Evolutionary conservation across 2,329 filamentous ascomycete species (phyloP).

Genomic region (Ceratocystis eucalypticola): DNA sequence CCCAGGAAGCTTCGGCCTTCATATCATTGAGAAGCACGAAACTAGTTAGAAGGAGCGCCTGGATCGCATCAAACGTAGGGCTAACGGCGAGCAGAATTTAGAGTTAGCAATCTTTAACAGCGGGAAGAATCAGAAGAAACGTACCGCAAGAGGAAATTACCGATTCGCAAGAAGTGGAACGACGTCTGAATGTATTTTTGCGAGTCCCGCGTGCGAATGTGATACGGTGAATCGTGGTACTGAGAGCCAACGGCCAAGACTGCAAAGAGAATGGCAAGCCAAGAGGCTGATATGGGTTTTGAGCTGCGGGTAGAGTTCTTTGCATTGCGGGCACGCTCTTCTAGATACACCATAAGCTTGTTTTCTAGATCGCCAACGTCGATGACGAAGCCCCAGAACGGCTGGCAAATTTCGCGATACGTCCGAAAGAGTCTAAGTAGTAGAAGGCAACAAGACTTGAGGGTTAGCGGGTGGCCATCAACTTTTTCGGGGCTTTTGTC

Average conservation of each 20-base stretch:
- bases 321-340: slow-evolving; percentile 46
- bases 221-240: slow-evolving; percentile 51
- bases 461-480: slow-evolving; percentile 7
- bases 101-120: neutral
- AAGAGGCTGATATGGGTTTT: slow-evolving; percentile 46
- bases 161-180: slow-evolving; percentile 50
- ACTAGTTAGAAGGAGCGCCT: slow-evolving; percentile 47
- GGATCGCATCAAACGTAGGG: slow-evolving; percentile 52
- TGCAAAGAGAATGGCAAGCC: slow-evolving; percentile 52
- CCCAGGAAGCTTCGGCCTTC: slow-evolving; percentile 57
- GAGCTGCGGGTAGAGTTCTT: slow-evolving; percentile 34
- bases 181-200: slow-evolving; percentile 51
- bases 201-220: slow-evolving; percentile 44
- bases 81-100: slow-evolving; percentile 24
- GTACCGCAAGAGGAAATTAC: slow-evolving; percentile 48
- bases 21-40: slow-evolving; percentile 55
- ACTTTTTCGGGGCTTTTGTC: neutral
- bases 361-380: slow-evolving; percentile 53
- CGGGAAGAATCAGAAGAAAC: slow-evolving; percentile 13
- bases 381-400: slow-evolving; percentile 54
- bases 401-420: slow-evolving; percentile 54
- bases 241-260: slow-evolving; percentile 53
- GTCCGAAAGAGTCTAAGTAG: slow-evolving; percentile 43
- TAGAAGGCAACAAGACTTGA: neutral
- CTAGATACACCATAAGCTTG: slow-evolving; percentile 50